Percentiles rank a stretch among this genome's conserved stretches.
Evolutionary conservation across 345 rosid species (phyloP).

Genomic region (Sisymbrium altissimum): DNA sequence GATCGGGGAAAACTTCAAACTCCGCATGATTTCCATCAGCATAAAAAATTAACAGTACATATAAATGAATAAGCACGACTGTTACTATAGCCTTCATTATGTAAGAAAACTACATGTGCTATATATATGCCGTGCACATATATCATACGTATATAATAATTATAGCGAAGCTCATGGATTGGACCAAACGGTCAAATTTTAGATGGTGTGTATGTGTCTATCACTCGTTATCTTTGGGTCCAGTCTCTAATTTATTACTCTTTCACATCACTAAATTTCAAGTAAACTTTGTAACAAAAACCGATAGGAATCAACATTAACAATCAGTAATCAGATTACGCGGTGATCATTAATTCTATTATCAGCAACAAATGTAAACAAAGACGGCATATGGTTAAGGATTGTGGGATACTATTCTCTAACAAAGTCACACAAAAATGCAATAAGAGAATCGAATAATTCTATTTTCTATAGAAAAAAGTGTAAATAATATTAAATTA

Average conservation of each 20-base stretch:
- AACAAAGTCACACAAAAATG: slow-evolving; percentile 14
- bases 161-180: slow-evolving; percentile 5
- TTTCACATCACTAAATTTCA: neutral
- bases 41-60: too few species aligned
- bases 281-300: neutral
- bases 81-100: too few species aligned
- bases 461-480: neutral
- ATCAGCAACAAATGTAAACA: neutral
- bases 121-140: too few species aligned
- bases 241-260: slow-evolving; percentile 9
- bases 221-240: slow-evolving; percentile 7
- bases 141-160: too few species aligned
- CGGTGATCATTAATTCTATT: neutral
- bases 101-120: too few species aligned
- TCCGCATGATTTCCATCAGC: too few species aligned
- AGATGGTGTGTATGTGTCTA: neutral
- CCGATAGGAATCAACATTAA: neutral
- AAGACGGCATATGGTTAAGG: slow-evolving; percentile 5
- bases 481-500: neutral
- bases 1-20: too few species aligned
- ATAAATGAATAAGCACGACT: too few species aligned
- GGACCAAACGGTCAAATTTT: slow-evolving; percentile 11
- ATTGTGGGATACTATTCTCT: slow-evolving; percentile 11
- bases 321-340: neutral
- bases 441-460: slow-evolving; percentile 30